Percentiles rank a stretch among this genome's conserved stretches.
phyloP scores from a whole-genome alignment of 1,284 basidiomycete genomes.

The Polyporus tsugae region DNA sequence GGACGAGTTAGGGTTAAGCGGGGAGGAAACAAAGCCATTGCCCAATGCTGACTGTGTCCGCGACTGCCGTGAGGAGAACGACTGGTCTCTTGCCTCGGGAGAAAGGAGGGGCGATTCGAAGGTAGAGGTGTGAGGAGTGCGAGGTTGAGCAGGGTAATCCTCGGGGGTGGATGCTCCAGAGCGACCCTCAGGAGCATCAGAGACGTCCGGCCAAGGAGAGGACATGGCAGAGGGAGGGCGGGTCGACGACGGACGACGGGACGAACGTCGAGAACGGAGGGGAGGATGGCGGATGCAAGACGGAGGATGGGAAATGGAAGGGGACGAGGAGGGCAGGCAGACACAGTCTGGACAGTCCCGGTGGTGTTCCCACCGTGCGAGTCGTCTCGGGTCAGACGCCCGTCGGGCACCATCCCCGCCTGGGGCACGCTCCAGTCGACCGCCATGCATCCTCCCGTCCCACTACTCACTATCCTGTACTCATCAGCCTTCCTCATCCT shows the following conservation, averaged over 20 bases:
- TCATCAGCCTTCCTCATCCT: not conserved
- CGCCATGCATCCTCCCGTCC: not conserved
- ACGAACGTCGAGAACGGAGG: constrained; percentile 17
- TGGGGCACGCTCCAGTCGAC: not conserved
- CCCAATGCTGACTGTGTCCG: constrained; percentile 44
- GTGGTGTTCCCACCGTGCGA: constrained; percentile 5
- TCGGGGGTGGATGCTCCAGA: constrained; percentile 38
- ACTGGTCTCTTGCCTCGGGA: constrained; percentile 32
- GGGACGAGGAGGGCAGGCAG: constrained; percentile 4
- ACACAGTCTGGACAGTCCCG: not conserved
- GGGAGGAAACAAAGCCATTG: constrained; percentile 52
- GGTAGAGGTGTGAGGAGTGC: constrained; percentile 38
- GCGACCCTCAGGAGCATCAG: constrained; percentile 32
- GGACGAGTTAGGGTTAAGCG: constrained; percentile 53
- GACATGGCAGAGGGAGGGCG: constrained; percentile 35
- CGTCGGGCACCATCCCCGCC: not conserved
- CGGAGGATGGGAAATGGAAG: constrained; percentile 15
- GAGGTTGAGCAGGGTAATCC: constrained; percentile 32
- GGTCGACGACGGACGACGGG: constrained; percentile 17
- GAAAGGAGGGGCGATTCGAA: constrained; percentile 43
- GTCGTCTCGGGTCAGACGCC: not conserved
- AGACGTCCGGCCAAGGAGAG: constrained; percentile 35
- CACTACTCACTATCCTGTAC: not conserved
- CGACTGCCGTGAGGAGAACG: constrained; percentile 31
- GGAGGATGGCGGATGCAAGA: not conserved